A percentile compares a stretch with the other conserved stretches of the same genome.
Evolutionary conservation across 1,139 yeast genomes (phyloP).

Genomic region (Candida sp.): DNA sequence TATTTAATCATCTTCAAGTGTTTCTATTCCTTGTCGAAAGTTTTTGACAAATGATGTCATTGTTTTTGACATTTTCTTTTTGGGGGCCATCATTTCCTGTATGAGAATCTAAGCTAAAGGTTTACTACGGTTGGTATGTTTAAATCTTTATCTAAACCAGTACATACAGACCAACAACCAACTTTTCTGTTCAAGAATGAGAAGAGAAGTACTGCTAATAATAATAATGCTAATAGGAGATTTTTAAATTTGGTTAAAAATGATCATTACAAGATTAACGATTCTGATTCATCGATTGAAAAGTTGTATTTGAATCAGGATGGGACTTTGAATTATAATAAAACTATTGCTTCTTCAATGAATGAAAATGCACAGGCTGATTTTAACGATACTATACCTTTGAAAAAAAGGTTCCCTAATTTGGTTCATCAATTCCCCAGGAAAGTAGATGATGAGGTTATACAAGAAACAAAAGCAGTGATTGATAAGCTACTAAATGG

Average conservation of each 20-base stretch:
- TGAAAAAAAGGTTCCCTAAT: conserved; percentile 36
- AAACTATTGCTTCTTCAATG: conserved; percentile 20
- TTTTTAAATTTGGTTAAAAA: background rate
- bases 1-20: no score
- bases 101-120: background rate
- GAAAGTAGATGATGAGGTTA: conserved; percentile 25
- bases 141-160: conserved; percentile 1
- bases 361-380: conserved; percentile 18
- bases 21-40: background rate
- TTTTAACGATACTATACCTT: conserved; percentile 39
- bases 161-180: background rate
- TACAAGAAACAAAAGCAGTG: conserved; percentile 26
- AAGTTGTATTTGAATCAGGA: conserved; percentile 23
- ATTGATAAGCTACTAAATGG: conserved; percentile 19
- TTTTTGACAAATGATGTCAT: background rate
- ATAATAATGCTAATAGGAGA: background rate
- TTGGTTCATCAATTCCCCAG: conserved; percentile 41
- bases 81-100: background rate
- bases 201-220: background rate
- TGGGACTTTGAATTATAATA: conserved; percentile 25
- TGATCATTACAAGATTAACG: conserved; percentile 2
- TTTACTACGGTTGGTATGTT: background rate
- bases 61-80: background rate
- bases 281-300: conserved; percentile 4
- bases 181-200: background rate